These are phyloP conservation scores for Starmerella roubikii DNA, from an alignment of 805 yeast species.

Conservation along the genomic window DNA sequence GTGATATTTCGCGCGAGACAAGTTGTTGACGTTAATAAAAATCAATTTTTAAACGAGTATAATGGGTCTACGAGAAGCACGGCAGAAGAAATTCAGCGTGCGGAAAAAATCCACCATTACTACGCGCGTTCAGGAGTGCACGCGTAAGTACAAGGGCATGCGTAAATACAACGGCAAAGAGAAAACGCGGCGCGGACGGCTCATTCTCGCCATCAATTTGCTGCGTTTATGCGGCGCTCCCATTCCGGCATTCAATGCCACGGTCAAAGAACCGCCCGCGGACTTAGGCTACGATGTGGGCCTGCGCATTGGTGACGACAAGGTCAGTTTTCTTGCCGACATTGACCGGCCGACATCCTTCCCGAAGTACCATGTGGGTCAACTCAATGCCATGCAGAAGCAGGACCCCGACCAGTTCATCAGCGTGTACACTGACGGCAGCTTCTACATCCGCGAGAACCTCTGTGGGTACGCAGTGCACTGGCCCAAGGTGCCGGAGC, in stretches of 20 bases:
- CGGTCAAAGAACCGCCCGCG: neutral
- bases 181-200: neutral
- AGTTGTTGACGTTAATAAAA: no score
- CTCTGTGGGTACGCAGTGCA: slow-evolving; percentile 8
- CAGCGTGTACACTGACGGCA: slow-evolving; percentile 10
- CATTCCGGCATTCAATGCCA: neutral
- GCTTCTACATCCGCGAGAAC: neutral
- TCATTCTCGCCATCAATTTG: slow-evolving; percentile 6
- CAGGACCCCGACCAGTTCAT: neutral
- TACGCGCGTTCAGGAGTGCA: no score
- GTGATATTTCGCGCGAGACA: no score
- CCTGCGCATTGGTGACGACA: no score
- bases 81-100: no score
- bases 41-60: no score
- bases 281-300: no score
- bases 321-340: no score
- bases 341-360: no score
- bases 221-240: slow-evolving; percentile 5
- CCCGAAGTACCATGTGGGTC: neutral
- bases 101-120: no score
- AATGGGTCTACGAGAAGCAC: no score
- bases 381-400: neutral
- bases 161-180: neutral
- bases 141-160: no score
- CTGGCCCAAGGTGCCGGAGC: slow-evolving; percentile 4